phyloP scores from a whole-genome alignment of 805 yeast species.

The Wickerhamomyces tratensis region DNA sequence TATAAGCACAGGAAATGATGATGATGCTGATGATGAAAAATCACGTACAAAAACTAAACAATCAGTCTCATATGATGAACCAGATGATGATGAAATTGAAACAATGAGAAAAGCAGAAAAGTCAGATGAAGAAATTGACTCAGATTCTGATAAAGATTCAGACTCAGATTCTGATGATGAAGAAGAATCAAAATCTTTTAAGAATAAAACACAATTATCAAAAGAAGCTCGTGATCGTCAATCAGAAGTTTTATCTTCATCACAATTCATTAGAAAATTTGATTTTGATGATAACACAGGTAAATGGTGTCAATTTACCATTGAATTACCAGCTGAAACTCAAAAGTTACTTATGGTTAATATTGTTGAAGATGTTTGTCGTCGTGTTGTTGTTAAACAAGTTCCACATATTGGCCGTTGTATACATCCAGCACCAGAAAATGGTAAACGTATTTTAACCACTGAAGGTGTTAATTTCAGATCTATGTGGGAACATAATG shows the following conservation, averaged over 20 bases:
- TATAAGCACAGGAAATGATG: conserved; percentile 33
- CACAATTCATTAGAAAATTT: conserved; percentile 66
- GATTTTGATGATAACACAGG: conserved; percentile 86
- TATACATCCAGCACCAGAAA: conserved; percentile 66
- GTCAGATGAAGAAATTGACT: conserved; percentile 52
- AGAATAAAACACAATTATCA: conserved; percentile 28
- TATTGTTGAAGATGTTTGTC: conserved; percentile 86
- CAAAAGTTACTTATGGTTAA: conserved; percentile 96
- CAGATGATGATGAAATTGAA: conserved; percentile 92
- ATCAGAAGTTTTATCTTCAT: conserved; percentile 65
- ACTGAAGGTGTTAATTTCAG: conserved; percentile 98
- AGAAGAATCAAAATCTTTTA: conserved; percentile 15
- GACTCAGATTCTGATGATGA: conserved; percentile 33
- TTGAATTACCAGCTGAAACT: conserved; percentile 75
- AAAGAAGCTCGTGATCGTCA: conserved; percentile 77
- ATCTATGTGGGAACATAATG: conserved; percentile 98
- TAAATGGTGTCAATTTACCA: conserved; percentile 85
- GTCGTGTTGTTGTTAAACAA: conserved; percentile 86
- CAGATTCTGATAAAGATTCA: conserved; percentile 33
- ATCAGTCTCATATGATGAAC: conserved; percentile 87
- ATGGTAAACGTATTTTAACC: conserved; percentile 66
- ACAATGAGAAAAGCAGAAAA: conserved; percentile 79
- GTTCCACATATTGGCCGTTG: conserved; percentile 89
- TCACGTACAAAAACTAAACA: conserved; percentile 60
- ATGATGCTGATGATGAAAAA: conserved; percentile 54